Evolutionary conservation across 257 asterid species (phyloP).

Genomic region (Cynanchum wilfordii): DNA sequence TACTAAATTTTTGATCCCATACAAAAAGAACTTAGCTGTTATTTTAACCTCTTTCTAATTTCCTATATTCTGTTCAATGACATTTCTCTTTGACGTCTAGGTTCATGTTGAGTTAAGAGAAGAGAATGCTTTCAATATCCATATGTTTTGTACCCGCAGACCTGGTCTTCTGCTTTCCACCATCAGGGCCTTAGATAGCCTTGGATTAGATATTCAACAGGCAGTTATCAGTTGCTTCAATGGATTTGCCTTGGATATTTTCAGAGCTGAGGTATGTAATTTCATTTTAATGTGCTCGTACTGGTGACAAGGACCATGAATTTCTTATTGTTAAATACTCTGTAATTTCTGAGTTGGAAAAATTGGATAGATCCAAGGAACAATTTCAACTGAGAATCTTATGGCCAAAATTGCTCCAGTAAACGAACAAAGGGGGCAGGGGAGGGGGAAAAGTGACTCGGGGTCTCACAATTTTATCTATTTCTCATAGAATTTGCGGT

Average conservation of each 20-base stretch:
- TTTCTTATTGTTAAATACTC: too few relatives aligned
- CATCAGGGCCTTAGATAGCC: slow-evolving; percentile 29
- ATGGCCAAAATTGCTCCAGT: not conserved
- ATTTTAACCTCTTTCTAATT: not conserved
- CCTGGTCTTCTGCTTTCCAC: slow-evolving; percentile 33
- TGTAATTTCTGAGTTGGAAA: too few relatives aligned
- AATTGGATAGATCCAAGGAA: too few relatives aligned
- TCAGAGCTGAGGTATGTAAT: slow-evolving; percentile 29
- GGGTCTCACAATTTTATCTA: not conserved
- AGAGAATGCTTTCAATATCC: slow-evolving; percentile 31
- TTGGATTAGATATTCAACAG: slow-evolving; percentile 31
- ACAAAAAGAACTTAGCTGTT: not conserved
- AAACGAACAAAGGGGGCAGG: not conserved
- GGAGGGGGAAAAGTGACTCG: not conserved
- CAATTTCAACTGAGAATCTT: not conserved
- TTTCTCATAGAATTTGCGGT: not conserved
- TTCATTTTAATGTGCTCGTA: not conserved
- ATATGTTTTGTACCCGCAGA: slow-evolving; percentile 34
- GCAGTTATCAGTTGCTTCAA: slow-evolving; percentile 34
- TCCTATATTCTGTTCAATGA: not conserved
- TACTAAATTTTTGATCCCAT: not conserved
- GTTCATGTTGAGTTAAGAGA: slow-evolving; percentile 32
- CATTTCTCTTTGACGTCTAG: slow-evolving; percentile 11
- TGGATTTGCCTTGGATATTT: slow-evolving; percentile 32
- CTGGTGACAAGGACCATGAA: too few relatives aligned